A percentile compares a stretch with the other conserved stretches of the same genome.
These are phyloP conservation scores for Chalciporus pseudorubinellus DNA, from an alignment of 768 basidiomycete genomes.

Conservation along the genomic window DNA sequence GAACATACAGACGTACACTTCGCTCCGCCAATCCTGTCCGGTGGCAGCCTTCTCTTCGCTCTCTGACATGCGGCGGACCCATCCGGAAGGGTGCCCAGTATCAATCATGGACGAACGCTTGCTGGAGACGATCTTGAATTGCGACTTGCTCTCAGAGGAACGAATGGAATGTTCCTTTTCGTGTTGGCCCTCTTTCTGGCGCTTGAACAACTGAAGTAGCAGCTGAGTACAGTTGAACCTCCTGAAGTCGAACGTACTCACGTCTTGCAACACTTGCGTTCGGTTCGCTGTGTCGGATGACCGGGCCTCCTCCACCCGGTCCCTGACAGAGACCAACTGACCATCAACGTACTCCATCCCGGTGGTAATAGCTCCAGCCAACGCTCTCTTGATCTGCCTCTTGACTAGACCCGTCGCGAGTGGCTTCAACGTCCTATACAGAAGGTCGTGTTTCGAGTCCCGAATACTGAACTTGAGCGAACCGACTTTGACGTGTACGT, in stretches of 20 bases:
- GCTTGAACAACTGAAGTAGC: slow-evolving; percentile 50
- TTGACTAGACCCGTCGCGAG: slow-evolving; percentile 83
- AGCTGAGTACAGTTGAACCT: not conserved
- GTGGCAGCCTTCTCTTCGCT: slow-evolving; percentile 40
- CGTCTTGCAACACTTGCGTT: slow-evolving; percentile 58
- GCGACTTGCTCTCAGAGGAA: slow-evolving; percentile 47
- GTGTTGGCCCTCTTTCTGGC: slow-evolving; percentile 48
- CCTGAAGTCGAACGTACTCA: slow-evolving; percentile 24
- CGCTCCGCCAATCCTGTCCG: slow-evolving; percentile 54
- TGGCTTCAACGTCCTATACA: slow-evolving; percentile 83
- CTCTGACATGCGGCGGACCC: slow-evolving; percentile 57
- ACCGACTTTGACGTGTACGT: slow-evolving; percentile 78
- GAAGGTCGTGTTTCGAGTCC: slow-evolving; percentile 84
- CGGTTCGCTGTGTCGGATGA: slow-evolving; percentile 37
- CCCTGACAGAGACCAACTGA: slow-evolving; percentile 85
- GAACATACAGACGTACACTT: slow-evolving; percentile 37
- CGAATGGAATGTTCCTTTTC: slow-evolving; percentile 21
- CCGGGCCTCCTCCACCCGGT: slow-evolving; percentile 67
- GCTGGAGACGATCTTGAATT: slow-evolving; percentile 78
- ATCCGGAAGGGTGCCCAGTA: slow-evolving; percentile 65
- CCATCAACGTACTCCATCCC: slow-evolving; percentile 87
- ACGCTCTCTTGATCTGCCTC: slow-evolving; percentile 58
- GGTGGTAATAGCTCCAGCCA: slow-evolving; percentile 67
- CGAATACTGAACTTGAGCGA: slow-evolving; percentile 87
- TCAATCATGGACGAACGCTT: slow-evolving; percentile 69